phyloP scores from a whole-genome alignment of 164 flowering plant genomes.

The Piper longum region DNA sequence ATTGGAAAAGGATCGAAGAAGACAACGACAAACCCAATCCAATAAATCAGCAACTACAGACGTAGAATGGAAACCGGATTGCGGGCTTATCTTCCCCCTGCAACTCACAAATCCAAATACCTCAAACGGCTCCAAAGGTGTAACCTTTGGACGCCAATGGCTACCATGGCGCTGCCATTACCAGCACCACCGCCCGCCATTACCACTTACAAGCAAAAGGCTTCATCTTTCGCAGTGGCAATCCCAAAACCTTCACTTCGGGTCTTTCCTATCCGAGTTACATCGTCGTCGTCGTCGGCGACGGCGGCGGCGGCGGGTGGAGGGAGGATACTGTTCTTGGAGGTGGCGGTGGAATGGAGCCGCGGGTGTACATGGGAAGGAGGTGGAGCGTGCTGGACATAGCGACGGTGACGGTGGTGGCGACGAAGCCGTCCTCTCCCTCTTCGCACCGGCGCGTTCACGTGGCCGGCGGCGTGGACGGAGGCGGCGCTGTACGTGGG shows the following conservation, averaged over 20 bases:
- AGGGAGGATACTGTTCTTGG: conserved; percentile 29
- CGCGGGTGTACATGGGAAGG: conserved; percentile 37
- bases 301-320: background rate
- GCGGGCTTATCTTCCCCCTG: background rate
- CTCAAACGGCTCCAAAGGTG: background rate
- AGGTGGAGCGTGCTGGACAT: conserved; percentile 42
- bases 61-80: too few relatives aligned
- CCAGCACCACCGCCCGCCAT: background rate
- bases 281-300: background rate
- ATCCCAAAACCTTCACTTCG: too few relatives aligned
- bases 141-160: background rate
- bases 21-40: background rate
- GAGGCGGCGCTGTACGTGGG: conserved; percentile 49
- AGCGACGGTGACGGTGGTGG: conserved; percentile 27
- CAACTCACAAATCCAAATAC: background rate
- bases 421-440: conserved; percentile 35
- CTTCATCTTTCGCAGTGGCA: background rate
- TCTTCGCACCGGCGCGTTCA: conserved; percentile 62
- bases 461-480: conserved; percentile 49
- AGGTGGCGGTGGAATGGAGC: conserved; percentile 44
- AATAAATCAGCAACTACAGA: too few relatives aligned
- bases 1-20: background rate
- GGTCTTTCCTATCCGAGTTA: background rate
- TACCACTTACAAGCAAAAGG: background rate
- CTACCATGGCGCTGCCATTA: background rate